These are phyloP conservation scores for Tetrahymena borealis DNA, from an alignment of 73 alveolate species.

Conservation along the genomic window DNA sequence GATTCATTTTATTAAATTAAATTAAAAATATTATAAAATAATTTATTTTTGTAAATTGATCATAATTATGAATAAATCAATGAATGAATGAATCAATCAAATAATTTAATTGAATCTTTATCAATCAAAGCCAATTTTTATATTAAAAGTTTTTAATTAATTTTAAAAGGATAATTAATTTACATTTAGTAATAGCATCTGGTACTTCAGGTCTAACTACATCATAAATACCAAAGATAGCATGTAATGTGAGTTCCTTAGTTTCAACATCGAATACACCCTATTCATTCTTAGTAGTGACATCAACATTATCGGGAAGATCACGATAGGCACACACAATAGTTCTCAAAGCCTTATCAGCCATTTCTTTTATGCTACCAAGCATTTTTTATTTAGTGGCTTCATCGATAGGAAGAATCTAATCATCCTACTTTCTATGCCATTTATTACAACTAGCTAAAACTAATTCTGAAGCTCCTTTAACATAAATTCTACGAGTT, in stretches of 20 bases:
- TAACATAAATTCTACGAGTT: not conserved
- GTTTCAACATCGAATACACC: conserved; percentile 5
- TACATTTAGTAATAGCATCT: conserved; percentile 58
- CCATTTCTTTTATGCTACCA: conserved; percentile 49
- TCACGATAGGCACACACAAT: conserved; percentile 66
- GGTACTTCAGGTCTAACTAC: conserved; percentile 66
- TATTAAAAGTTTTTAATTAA: not conserved
- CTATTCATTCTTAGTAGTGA: conserved; percentile 12
- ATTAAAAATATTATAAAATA: too few relatives aligned
- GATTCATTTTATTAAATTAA: too few relatives aligned
- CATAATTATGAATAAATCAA: too few relatives aligned
- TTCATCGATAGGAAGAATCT: not conserved
- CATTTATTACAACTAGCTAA: not conserved
- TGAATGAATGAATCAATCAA: too few relatives aligned
- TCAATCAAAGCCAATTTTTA: not conserved
- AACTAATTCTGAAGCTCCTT: conserved; percentile 45
- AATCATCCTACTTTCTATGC: not conserved
- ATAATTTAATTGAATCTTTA: too few relatives aligned
- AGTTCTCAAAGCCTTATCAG: conserved; percentile 70
- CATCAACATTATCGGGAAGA: conserved; percentile 30
- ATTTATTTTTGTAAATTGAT: too few relatives aligned
- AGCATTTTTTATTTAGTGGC: not conserved
- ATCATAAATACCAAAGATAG: conserved; percentile 68
- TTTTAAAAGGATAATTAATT: not conserved
- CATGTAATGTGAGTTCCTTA: conserved; percentile 47